Evolutionary conservation across 1,139 yeast species (phyloP).

Genomic region (Hyphopichia khmerensis): DNA sequence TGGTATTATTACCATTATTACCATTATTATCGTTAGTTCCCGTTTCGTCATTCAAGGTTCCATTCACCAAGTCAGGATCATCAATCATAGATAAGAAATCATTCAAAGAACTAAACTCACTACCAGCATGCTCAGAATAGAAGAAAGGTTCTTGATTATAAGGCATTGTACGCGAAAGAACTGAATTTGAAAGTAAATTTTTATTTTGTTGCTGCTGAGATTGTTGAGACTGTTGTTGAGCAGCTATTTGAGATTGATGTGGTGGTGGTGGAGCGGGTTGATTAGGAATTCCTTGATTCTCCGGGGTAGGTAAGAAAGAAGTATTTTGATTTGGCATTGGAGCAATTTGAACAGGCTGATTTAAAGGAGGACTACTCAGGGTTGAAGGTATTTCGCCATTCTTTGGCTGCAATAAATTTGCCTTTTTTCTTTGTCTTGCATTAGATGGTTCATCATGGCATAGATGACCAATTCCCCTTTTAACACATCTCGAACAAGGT

Average conservation of each 20-base stretch:
- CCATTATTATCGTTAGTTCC: slow-evolving; percentile 6
- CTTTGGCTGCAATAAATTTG: slow-evolving; percentile 24
- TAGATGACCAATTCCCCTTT: slow-evolving; percentile 83
- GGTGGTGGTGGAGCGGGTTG: slow-evolving; percentile 6
- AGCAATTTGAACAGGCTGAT: background rate
- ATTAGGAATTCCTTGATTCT: slow-evolving; percentile 5
- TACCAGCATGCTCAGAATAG: slow-evolving; percentile 89
- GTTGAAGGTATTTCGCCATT: background rate
- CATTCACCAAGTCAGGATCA: slow-evolving; percentile 67
- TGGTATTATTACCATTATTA: slow-evolving; percentile 7
- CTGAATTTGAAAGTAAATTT: slow-evolving; percentile 18
- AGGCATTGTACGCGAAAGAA: slow-evolving; percentile 43
- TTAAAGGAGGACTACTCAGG: background rate
- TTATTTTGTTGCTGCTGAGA: slow-evolving; percentile 1
- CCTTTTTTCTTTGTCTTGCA: slow-evolving; percentile 41
- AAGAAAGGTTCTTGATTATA: slow-evolving; percentile 73
- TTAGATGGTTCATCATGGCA: slow-evolving; percentile 78
- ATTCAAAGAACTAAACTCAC: slow-evolving; percentile 86
- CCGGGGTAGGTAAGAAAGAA: slow-evolving; percentile 4
- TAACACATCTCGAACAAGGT: slow-evolving; percentile 86
- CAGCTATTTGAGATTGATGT: background rate
- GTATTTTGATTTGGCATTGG: slow-evolving; percentile 3
- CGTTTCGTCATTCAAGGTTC: slow-evolving; percentile 41
- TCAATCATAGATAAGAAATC: slow-evolving; percentile 90
- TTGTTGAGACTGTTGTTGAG: background rate